These are phyloP conservation scores for Microcos paniculata DNA, from an alignment of 345 rosid species.

Conservation along the genomic window DNA sequence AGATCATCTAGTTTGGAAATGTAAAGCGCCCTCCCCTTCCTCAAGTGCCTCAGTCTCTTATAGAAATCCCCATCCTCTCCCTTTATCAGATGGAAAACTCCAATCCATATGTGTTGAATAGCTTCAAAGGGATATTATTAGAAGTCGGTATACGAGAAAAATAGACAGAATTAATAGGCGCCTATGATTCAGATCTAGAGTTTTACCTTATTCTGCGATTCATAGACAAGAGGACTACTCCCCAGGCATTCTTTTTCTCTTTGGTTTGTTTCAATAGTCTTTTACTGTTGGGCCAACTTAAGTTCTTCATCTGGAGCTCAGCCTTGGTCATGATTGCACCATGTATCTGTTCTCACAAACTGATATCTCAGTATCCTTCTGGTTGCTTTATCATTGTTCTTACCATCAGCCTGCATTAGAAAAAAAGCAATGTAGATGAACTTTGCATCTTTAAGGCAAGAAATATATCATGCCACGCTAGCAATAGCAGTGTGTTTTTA, in stretches of 20 bases:
- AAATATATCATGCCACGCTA: background rate
- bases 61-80: no score
- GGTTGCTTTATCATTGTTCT: conserved; percentile 30
- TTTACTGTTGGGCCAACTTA: conserved; percentile 57
- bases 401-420: conserved; percentile 40
- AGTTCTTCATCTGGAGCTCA: conserved; percentile 61
- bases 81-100: conserved; percentile 55
- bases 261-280: conserved; percentile 68
- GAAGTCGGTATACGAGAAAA: background rate
- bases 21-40: conserved; percentile 63
- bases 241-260: conserved; percentile 69
- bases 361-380: conserved; percentile 59
- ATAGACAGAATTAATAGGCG: background rate
- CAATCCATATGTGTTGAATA: conserved; percentile 60
- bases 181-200: background rate
- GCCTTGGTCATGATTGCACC: conserved; percentile 61
- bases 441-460: background rate
- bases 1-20: conserved; percentile 62
- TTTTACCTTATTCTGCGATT: conserved; percentile 73
- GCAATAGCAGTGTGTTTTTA: no score
- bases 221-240: conserved; percentile 80
- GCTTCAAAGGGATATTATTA: conserved; percentile 35
- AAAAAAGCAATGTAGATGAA: background rate
- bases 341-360: conserved; percentile 42
- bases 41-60: no score